Percentiles rank a stretch among this genome's conserved stretches.
phyloP scores from a whole-genome alignment of 768 basidiomycete species.

The Lyophyllum shimeji region DNA sequence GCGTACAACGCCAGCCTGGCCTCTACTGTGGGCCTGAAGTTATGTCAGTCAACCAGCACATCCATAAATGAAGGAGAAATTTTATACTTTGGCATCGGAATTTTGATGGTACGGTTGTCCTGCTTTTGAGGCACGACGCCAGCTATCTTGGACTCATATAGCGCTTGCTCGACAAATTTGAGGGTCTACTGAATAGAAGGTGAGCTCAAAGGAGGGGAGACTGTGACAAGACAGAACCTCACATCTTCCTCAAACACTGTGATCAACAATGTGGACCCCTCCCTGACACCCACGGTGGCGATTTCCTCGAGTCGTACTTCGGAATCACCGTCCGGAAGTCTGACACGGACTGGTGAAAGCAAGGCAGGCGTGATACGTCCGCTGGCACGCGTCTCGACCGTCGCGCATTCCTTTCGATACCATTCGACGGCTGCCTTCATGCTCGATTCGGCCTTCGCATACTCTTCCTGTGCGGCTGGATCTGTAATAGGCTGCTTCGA shows the following conservation, averaged over 20 bases:
- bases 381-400: conserved; percentile 65
- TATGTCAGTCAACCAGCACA: neutral
- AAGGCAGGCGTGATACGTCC: conserved; percentile 77
- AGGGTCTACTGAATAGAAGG: conserved; percentile 54
- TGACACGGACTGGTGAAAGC: conserved; percentile 67
- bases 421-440: conserved; percentile 70
- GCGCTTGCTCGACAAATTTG: conserved; percentile 71
- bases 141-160: conserved; percentile 76
- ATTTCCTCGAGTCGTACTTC: conserved; percentile 60
- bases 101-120: conserved; percentile 71
- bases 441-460: conserved; percentile 57
- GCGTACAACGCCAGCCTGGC: conserved; percentile 56
- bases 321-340: conserved; percentile 39
- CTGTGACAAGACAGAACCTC: conserved; percentile 26
- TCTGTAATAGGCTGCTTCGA: conserved; percentile 63
- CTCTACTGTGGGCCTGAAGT: conserved; percentile 72
- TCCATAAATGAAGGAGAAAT: neutral
- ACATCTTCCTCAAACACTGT: conserved; percentile 82
- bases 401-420: conserved; percentile 77
- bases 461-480: conserved; percentile 55
- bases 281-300: conserved; percentile 78
- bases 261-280: conserved; percentile 71
- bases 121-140: conserved; percentile 69
- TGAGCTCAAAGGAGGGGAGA: conserved; percentile 13
- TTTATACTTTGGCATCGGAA: conserved; percentile 76